Conservation (phyloP, 73 alveolate species). For the Paramecium caudatum region DNA sequence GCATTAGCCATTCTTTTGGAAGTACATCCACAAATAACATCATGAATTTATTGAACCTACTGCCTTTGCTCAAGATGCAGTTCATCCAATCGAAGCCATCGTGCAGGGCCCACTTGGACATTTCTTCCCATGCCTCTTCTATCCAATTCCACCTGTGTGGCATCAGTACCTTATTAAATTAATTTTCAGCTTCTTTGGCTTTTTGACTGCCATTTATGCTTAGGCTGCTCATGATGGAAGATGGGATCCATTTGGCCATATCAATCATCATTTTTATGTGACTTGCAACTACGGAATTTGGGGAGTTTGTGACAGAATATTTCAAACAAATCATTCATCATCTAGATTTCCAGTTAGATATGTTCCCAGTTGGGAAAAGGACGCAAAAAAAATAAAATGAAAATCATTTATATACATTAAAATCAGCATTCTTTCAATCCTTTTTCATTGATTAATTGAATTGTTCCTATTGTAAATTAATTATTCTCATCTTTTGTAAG, state of each 20-base stretch:
- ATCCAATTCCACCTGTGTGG: constrained; percentile 76
- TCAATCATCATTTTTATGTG: constrained; percentile 73
- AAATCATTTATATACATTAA: not conserved
- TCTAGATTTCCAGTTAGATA: constrained; percentile 69
- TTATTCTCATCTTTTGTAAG: not conserved
- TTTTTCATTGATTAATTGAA: not conserved
- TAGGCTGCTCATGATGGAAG: constrained; percentile 77
- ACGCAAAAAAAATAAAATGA: constrained; percentile 32
- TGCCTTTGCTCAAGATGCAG: constrained; percentile 79
- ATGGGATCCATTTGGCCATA: constrained; percentile 78
- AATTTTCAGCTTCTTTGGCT: constrained; percentile 61
- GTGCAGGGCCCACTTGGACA: constrained; percentile 76
- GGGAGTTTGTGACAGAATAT: constrained; percentile 75
- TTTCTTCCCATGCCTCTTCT: constrained; percentile 70
- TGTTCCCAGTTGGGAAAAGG: constrained; percentile 70
- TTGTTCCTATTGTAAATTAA: not conserved
- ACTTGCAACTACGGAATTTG: constrained; percentile 73
- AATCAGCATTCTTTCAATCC: constrained; percentile 39
- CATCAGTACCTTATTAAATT: constrained; percentile 9
- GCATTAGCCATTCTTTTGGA: constrained; percentile 76
- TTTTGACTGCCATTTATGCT: constrained; percentile 72
- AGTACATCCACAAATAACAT: constrained; percentile 64
- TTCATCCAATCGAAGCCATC: constrained; percentile 75
- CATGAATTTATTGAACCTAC: constrained; percentile 77
- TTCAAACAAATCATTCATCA: constrained; percentile 65